Percentiles rank a stretch among this genome's conserved stretches.
These are phyloP conservation scores for Leccinellum rugosiceps DNA, from an alignment of 768 basidiomycete genomes.

Conservation along the genomic window DNA sequence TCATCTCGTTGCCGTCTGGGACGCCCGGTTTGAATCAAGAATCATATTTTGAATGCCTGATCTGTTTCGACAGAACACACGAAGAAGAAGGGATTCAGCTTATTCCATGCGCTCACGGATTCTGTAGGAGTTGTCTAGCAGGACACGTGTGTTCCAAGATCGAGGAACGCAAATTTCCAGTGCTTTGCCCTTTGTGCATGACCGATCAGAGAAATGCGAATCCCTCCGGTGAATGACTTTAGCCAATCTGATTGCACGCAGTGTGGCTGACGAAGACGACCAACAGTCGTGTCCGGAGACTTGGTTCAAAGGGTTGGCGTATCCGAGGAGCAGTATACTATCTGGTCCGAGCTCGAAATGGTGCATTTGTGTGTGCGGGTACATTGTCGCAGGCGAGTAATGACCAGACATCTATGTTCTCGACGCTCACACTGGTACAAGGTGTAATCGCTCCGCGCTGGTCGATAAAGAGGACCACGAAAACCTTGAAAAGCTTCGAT, in stretches of 20 bases:
- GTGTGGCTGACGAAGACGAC: background rate
- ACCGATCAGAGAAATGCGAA: constrained; percentile 28
- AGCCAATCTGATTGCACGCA: background rate
- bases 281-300: constrained; percentile 37
- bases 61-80: constrained; percentile 52
- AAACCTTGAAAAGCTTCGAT: constrained; percentile 38
- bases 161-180: constrained; percentile 50
- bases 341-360: constrained; percentile 47
- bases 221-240: constrained; percentile 31
- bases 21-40: constrained; percentile 5
- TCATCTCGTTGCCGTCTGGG: background rate
- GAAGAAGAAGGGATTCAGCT: constrained; percentile 39
- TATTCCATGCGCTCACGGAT: constrained; percentile 44
- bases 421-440: constrained; percentile 20
- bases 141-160: constrained; percentile 44
- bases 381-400: constrained; percentile 46
- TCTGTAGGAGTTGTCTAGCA: constrained; percentile 52
- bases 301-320: constrained; percentile 42
- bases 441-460: constrained; percentile 46
- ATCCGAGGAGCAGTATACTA: constrained; percentile 36
- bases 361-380: constrained; percentile 38
- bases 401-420: background rate
- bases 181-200: constrained; percentile 57
- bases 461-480: constrained; percentile 49
- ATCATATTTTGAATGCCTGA: constrained; percentile 43